phyloP scores from a whole-genome alignment of 768 basidiomycete genomes.

The Macrolepiota albuminosa region DNA sequence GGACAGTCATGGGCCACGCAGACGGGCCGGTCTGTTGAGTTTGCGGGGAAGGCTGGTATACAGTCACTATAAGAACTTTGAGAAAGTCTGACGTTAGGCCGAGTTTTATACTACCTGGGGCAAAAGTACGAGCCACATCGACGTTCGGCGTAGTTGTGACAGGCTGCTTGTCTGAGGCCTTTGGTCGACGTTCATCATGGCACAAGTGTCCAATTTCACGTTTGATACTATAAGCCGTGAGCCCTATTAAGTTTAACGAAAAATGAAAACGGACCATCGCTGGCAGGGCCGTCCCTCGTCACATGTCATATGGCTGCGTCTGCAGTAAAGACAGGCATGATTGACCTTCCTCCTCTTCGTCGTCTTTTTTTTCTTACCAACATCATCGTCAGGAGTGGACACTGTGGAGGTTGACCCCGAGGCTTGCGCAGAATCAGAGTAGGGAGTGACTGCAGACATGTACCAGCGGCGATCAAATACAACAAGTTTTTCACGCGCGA shows the following conservation, averaged over 20 bases:
- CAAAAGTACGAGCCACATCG: slow-evolving; percentile 36
- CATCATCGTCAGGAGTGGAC: slow-evolving; percentile 5
- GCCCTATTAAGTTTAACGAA: background rate
- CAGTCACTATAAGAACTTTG: slow-evolving; percentile 25
- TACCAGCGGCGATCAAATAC: background rate
- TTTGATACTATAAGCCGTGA: slow-evolving; percentile 63
- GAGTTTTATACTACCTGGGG: slow-evolving; percentile 34
- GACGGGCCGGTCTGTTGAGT: slow-evolving; percentile 26
- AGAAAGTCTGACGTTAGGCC: background rate
- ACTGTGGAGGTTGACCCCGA: slow-evolving; percentile 1
- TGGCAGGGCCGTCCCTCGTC: slow-evolving; percentile 89
- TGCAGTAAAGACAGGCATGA: slow-evolving; percentile 91
- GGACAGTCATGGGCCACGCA: slow-evolving; percentile 50
- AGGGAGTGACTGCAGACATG: slow-evolving; percentile 8
- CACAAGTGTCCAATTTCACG: slow-evolving; percentile 95
- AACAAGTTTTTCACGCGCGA: background rate
- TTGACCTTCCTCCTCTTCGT: slow-evolving; percentile 81
- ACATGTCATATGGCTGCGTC: slow-evolving; percentile 90
- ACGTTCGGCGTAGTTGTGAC: slow-evolving; percentile 17
- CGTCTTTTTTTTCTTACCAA: slow-evolving; percentile 32
- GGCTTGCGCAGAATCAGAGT: slow-evolving; percentile 5
- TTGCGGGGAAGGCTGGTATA: slow-evolving; percentile 30
- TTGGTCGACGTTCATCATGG: slow-evolving; percentile 75
- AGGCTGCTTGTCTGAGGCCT: slow-evolving; percentile 40
- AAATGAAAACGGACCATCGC: slow-evolving; percentile 67